Evolutionary conservation across 306 rosid species (phyloP), one percentile per base, ranked within the genome.

Genomic region (Lathyrus aphaca): DNA sequence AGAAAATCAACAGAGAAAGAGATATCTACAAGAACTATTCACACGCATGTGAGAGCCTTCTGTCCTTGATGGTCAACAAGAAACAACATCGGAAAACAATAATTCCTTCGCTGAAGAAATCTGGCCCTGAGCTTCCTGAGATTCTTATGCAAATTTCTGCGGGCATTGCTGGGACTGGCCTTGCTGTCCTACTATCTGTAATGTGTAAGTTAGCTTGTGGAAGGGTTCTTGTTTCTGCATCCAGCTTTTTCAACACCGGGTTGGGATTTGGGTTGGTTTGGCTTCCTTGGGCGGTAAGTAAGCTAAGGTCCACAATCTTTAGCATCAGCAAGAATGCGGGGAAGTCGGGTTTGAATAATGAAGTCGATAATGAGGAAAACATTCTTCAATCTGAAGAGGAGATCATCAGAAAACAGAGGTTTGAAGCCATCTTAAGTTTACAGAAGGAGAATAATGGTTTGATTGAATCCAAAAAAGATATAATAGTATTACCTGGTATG

Each of bases 21-120:
- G 88, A 86, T 76, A 81, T 84, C 19, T 88, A 88, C 85, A 76
- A 72, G 78, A 91, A 87, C 77, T 75, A 78, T 64, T 78, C 83
- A 46, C 89, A 85, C 51, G 94, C 98, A 48, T 90, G 88, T 30
- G 98, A 93, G 89, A 86, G 80, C 77, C 90, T 90, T 70, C 79
- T 93, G 14, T 90, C 97, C 11, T 68, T 90, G 49, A 79, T 93
- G 82, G 73, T 81, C 9, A 72, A 82, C 84, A 80, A 79, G 67
- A 86, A 18, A 63, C 79, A 62, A 72, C 53, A 80, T 14, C 74
- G 80, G 57, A 86, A 80, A 59, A 79, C 79, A 7, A 79, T 86
- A 37, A 64, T 86, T 64, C 81, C 74, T 19, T 77, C 91, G 0
- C 82, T 93, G 67, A 88, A 85, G 84, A 90, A 82, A 74, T 86